Evolutionary conservation across 129 eudicot species (phyloP).

Genomic region (Arctium lappa): DNA sequence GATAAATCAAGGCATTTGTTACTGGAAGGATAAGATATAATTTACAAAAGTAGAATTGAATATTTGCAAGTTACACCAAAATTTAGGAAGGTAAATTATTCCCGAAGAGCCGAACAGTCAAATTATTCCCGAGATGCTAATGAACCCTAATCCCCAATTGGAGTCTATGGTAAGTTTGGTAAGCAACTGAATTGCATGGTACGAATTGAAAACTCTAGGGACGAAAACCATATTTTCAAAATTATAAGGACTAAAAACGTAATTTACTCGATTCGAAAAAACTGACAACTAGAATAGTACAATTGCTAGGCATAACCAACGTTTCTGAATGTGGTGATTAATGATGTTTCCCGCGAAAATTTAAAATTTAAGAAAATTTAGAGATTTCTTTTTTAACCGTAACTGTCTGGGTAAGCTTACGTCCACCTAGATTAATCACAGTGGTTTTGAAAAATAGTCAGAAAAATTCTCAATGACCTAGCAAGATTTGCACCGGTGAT

Average conservation of each 20-base stretch:
- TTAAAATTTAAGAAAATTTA: too few species aligned
- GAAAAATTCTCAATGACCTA: too few species aligned
- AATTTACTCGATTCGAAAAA: too few species aligned
- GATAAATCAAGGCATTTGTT: background rate
- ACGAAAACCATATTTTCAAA: too few species aligned
- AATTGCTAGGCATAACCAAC: background rate
- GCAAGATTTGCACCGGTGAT: too few species aligned
- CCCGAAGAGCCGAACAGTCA: background rate
- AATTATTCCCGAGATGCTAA: background rate
- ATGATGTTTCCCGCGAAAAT: background rate
- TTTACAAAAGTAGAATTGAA: background rate
- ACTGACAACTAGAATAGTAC: too few species aligned
- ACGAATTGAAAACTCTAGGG: background rate
- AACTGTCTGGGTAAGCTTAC: too few species aligned
- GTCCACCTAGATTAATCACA: too few species aligned
- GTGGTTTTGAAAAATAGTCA: too few species aligned
- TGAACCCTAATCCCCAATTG: conserved; percentile 28
- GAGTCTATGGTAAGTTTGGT: background rate
- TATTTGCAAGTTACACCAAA: background rate
- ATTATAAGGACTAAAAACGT: too few species aligned
- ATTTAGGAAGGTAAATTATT: background rate
- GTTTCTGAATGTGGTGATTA: background rate
- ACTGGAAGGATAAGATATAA: background rate
- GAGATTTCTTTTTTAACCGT: too few species aligned
- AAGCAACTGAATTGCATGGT: background rate